phyloP scores from a whole-genome alignment of 1,284 basidiomycete species.

The Gymnopus androsaceus region DNA sequence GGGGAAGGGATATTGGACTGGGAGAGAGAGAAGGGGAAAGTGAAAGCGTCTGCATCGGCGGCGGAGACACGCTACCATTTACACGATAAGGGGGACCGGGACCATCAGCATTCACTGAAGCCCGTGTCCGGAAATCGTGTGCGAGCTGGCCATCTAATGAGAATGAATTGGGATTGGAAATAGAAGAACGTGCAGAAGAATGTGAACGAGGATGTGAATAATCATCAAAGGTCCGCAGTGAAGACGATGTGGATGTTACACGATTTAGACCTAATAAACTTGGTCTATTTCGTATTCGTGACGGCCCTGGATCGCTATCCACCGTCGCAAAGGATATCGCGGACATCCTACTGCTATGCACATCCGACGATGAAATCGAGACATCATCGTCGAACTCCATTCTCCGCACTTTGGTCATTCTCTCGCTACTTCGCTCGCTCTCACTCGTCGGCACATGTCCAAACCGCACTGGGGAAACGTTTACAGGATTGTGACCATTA shows the following conservation, averaged over 20 bases:
- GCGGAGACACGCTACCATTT: conserved; percentile 68
- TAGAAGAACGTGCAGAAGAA: conserved; percentile 74
- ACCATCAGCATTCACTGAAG: conserved; percentile 64
- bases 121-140: conserved; percentile 74
- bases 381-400: conserved; percentile 87
- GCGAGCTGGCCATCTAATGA: conserved; percentile 81
- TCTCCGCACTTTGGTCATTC: conserved; percentile 76
- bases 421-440: conserved; percentile 40
- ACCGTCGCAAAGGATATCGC: conserved; percentile 72
- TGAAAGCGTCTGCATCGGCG: conserved; percentile 57
- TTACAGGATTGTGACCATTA: no score
- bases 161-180: conserved; percentile 81
- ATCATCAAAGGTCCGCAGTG: conserved; percentile 72
- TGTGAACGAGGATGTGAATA: conserved; percentile 26
- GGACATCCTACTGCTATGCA: conserved; percentile 73
- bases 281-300: conserved; percentile 60
- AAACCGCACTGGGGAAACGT: no score
- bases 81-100: conserved; percentile 35
- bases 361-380: conserved; percentile 78
- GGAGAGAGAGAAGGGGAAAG: conserved; percentile 57
- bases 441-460: no score
- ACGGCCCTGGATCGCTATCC: conserved; percentile 78
- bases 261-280: conserved; percentile 66
- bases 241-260: conserved; percentile 70
- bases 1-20: conserved; percentile 59